Percentiles rank a stretch among this genome's conserved stretches.
Evolutionary conservation across 2,329 filamentous ascomycete species (phyloP).

Genomic region (Aspergillus sojae): DNA sequence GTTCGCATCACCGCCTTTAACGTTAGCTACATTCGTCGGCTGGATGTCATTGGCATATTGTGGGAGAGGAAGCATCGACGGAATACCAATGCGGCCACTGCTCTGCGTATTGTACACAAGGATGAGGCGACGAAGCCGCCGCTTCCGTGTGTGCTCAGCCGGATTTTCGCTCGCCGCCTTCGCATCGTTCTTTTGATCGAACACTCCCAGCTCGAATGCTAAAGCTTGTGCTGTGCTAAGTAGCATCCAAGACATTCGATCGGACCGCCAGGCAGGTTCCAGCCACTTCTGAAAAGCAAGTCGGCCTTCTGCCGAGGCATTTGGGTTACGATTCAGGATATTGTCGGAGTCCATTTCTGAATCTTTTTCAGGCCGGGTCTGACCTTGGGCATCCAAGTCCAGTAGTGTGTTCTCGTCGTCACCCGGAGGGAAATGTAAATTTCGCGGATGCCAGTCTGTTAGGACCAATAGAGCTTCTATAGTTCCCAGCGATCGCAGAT

Average conservation of each 20-base stretch:
- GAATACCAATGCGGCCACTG: slow-evolving; percentile 89
- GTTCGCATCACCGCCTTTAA: slow-evolving; percentile 35
- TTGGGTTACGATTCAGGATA: slow-evolving; percentile 48
- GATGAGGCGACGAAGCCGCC: slow-evolving; percentile 82
- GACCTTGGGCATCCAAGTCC: slow-evolving; percentile 68
- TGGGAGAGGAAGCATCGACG: slow-evolving; percentile 78
- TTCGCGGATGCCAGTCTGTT: slow-evolving; percentile 95
- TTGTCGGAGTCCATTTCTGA: slow-evolving; percentile 45
- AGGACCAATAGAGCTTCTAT: slow-evolving; percentile 92
- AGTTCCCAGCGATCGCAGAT: slow-evolving; percentile 85
- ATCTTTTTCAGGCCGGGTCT: slow-evolving; percentile 57
- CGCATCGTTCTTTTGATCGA: slow-evolving; percentile 81
- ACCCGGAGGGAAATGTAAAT: slow-evolving; percentile 83
- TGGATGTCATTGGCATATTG: slow-evolving; percentile 46
- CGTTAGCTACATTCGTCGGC: slow-evolving; percentile 31
- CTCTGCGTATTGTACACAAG: slow-evolving; percentile 91
- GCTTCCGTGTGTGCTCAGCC: slow-evolving; percentile 71
- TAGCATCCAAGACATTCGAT: slow-evolving; percentile 98
- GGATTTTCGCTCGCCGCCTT: slow-evolving; percentile 55
- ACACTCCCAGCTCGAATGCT: slow-evolving; percentile 92
- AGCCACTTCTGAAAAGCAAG: slow-evolving; percentile 89
- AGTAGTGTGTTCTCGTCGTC: slow-evolving; percentile 67
- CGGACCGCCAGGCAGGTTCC: slow-evolving; percentile 91
- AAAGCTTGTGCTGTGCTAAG: slow-evolving; percentile 87
- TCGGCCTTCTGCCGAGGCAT: slow-evolving; percentile 72